Percentiles rank a stretch among this genome's conserved stretches.
Conservation (phyloP, 192 early-diverging fungal species). For the Rhizoclosmatium globosum region DNA sequence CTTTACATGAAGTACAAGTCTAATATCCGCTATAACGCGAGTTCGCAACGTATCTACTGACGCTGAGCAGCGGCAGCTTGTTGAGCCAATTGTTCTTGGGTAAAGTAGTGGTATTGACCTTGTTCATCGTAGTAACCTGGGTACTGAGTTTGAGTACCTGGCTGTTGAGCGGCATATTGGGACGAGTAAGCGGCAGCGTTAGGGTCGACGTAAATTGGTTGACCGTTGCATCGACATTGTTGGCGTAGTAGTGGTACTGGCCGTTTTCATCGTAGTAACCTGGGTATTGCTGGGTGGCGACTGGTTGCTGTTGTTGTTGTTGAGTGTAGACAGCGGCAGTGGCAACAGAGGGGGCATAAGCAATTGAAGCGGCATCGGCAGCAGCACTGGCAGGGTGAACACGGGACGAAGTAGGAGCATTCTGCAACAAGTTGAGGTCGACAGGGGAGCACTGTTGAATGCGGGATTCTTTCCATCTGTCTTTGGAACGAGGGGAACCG, state of each 20-base stretch:
- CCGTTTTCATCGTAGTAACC: slow-evolving; percentile 13
- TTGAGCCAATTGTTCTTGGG: not conserved
- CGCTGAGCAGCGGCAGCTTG: not conserved
- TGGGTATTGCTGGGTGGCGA: not conserved
- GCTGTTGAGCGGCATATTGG: not conserved
- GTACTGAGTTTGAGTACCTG: not conserved
- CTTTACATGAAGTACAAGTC: not conserved
- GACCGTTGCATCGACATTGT: not conserved
- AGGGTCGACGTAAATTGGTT: too few species aligned
- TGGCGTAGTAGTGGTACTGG: slow-evolving; percentile 13
- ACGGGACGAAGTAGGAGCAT: not conserved
- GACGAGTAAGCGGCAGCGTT: too few species aligned
- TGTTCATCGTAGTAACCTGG: not conserved
- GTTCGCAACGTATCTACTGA: not conserved
- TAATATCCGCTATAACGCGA: not conserved
- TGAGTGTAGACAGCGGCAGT: not conserved
- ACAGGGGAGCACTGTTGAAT: not conserved
- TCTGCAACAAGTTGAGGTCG: not conserved
- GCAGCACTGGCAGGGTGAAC: not conserved
- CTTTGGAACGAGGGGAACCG: not conserved
- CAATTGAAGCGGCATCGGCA: not conserved
- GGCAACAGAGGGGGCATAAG: not conserved
- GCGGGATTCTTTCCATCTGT: too few species aligned
- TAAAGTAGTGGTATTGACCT: not conserved
- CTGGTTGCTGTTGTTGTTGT: not conserved